Evolutionary conservation across 192 early-diverging fungal species (phyloP).

Genomic region (Coemansia sp.): DNA sequence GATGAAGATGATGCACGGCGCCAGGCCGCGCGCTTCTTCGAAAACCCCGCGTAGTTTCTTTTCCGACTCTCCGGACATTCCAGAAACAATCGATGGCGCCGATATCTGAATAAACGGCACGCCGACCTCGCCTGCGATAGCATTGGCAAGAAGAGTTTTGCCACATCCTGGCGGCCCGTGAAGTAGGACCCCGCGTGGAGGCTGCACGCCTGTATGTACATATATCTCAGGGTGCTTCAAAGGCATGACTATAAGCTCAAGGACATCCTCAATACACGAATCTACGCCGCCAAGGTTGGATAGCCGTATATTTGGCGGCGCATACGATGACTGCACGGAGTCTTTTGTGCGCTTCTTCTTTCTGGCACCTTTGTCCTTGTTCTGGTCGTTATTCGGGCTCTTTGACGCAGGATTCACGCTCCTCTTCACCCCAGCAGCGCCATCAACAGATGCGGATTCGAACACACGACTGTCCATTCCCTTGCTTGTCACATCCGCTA

Average conservation of each 20-base stretch:
- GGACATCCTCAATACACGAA: slow-evolving; percentile 81
- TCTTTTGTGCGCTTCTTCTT: slow-evolving; percentile 22
- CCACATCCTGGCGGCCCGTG: slow-evolving; percentile 98
- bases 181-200: slow-evolving; percentile 90
- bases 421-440: not conserved
- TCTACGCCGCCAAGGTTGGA: slow-evolving; percentile 92
- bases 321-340: slow-evolving; percentile 16
- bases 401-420: not conserved
- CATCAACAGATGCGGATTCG: not conserved
- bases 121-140: slow-evolving; percentile 92
- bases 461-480: not conserved
- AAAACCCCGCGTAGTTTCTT: slow-evolving; percentile 98
- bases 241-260: slow-evolving; percentile 93
- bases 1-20: slow-evolving; percentile 93
- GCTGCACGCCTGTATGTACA: slow-evolving; percentile 88
- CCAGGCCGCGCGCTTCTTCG: slow-evolving; percentile 88
- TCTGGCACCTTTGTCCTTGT: slow-evolving; percentile 14
- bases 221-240: slow-evolving; percentile 93
- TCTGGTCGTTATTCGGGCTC: not conserved
- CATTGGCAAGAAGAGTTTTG: slow-evolving; percentile 94
- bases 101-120: slow-evolving; percentile 94
- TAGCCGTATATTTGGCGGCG: slow-evolving; percentile 63
- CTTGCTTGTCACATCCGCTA: slow-evolving; percentile 1
- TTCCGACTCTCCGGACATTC: slow-evolving; percentile 98
- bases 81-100: slow-evolving; percentile 92